Percentiles rank a stretch among this genome's conserved stretches.
Conservation (phyloP, 1,284 basidiomycete species). For the Schizopora paradoxa region DNA sequence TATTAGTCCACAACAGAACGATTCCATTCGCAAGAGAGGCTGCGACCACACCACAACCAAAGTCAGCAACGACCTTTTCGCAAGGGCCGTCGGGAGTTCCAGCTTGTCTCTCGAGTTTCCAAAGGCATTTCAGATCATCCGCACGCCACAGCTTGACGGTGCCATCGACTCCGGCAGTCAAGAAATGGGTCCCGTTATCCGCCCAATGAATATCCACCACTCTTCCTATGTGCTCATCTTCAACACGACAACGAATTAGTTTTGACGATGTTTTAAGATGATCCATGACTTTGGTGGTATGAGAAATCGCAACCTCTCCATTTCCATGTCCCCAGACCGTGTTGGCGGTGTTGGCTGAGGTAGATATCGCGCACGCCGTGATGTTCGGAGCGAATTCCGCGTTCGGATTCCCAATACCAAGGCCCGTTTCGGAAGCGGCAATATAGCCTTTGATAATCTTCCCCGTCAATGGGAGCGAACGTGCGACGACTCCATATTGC, state of each 20-base stretch:
- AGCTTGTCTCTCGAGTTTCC: constrained; percentile 47
- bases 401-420: constrained; percentile 73
- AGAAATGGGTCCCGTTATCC: constrained; percentile 31
- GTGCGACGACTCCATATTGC: constrained; percentile 68
- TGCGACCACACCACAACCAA: constrained; percentile 41
- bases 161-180: constrained; percentile 59
- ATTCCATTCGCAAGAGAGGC: constrained; percentile 50
- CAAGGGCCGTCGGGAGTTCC: constrained; percentile 41
- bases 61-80: constrained; percentile 41
- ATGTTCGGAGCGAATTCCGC: constrained; percentile 71
- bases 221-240: constrained; percentile 54
- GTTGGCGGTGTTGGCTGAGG: constrained; percentile 62
- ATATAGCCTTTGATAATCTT: constrained; percentile 70
- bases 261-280: constrained; percentile 40
- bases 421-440: constrained; percentile 58
- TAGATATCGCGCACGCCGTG: constrained; percentile 48
- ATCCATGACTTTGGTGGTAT: constrained; percentile 55
- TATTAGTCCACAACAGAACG: constrained; percentile 49
- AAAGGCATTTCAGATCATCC: constrained; percentile 47
- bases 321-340: constrained; percentile 73
- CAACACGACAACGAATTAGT: constrained; percentile 41
- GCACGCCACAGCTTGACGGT: constrained; percentile 68
- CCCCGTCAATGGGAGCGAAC: constrained; percentile 68
- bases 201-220: constrained; percentile 53
- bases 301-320: constrained; percentile 65